These are phyloP conservation scores for Aspergillus leporis DNA, from an alignment of 495 filamentous ascomycete genomes.

Conservation along the genomic window DNA sequence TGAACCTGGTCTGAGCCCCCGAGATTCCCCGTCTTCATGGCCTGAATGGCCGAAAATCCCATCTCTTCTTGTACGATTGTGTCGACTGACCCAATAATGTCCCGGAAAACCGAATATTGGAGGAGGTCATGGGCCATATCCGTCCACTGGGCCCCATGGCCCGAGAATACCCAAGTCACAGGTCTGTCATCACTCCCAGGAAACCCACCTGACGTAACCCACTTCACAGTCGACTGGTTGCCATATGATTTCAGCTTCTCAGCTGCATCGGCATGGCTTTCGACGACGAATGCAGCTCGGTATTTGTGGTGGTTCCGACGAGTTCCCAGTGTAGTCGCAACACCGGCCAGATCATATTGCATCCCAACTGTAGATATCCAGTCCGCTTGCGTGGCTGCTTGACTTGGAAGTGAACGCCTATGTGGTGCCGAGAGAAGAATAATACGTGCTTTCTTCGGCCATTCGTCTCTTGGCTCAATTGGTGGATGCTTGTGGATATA, in stretches of 20 bases:
- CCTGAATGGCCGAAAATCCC: slow-evolving; percentile 33
- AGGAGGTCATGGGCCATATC: slow-evolving; percentile 37
- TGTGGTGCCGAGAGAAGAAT: slow-evolving; percentile 33
- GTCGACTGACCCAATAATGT: slow-evolving; percentile 21
- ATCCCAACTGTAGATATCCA: slow-evolving; percentile 5
- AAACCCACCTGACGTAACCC: neutral
- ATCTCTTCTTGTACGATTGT: slow-evolving; percentile 26
- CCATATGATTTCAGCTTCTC: neutral
- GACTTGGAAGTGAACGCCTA: slow-evolving; percentile 27
- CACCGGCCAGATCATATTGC: slow-evolving; percentile 15
- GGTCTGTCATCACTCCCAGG: neutral
- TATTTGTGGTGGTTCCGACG: slow-evolving; percentile 31
- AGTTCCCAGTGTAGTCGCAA: slow-evolving; percentile 27
- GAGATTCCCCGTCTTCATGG: slow-evolving; percentile 29
- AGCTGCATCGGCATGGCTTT: slow-evolving; percentile 21
- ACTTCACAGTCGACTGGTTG: neutral
- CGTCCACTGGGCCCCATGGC: slow-evolving; percentile 46
- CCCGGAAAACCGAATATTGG: slow-evolving; percentile 25
- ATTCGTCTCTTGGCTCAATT: neutral
- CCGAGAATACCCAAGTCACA: slow-evolving; percentile 29
- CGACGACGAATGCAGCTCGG: slow-evolving; percentile 24
- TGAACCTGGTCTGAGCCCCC: slow-evolving; percentile 29
- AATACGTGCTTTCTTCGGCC: slow-evolving; percentile 9
- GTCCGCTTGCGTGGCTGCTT: slow-evolving; percentile 9
- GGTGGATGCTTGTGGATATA: neutral